phyloP scores from a whole-genome alignment of 768 basidiomycete species.

The Austroboletus festivus region DNA sequence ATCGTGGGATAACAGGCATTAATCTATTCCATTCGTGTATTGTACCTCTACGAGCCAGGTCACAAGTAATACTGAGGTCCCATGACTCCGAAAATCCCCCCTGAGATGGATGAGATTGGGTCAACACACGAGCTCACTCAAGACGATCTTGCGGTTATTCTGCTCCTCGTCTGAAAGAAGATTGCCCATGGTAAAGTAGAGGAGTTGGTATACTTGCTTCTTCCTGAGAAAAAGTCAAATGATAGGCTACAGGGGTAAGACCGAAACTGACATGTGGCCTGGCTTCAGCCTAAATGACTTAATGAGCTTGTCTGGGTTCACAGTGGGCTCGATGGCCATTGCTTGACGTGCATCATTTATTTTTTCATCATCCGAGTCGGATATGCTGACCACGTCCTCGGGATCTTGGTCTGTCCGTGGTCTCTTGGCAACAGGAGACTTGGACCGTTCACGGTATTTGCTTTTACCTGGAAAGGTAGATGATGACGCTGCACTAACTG shows the following conservation, averaged over 20 bases:
- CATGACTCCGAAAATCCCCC: not conserved
- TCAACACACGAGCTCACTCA: conserved; percentile 40
- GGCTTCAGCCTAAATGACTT: conserved; percentile 49
- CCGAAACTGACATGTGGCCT: conserved; percentile 41
- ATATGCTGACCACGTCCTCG: conserved; percentile 29
- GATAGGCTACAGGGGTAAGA: not conserved
- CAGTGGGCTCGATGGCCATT: not conserved
- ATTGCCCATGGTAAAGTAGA: conserved; percentile 73
- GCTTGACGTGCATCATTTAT: conserved; percentile 2
- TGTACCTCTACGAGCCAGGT: not conserved
- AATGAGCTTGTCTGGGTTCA: conserved; percentile 37
- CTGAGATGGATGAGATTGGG: not conserved
- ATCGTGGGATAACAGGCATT: conserved; percentile 39
- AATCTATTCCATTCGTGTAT: too few species aligned
- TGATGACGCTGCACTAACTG: conserved; percentile 4
- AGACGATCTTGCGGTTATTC: conserved; percentile 47
- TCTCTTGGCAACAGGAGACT: conserved; percentile 22
- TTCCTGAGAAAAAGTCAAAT: conserved; percentile 14
- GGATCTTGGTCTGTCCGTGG: conserved; percentile 13
- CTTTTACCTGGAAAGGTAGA: conserved; percentile 9
- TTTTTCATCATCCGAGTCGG: conserved; percentile 15
- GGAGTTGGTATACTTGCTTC: conserved; percentile 69
- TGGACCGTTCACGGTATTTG: conserved; percentile 24
- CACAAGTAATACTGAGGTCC: not conserved
- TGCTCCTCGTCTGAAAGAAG: conserved; percentile 58